Base-by-base conservation (phyloP, 2,329 filamentous ascomycete genomes). In the Waltergamsia citrina region DNA sequence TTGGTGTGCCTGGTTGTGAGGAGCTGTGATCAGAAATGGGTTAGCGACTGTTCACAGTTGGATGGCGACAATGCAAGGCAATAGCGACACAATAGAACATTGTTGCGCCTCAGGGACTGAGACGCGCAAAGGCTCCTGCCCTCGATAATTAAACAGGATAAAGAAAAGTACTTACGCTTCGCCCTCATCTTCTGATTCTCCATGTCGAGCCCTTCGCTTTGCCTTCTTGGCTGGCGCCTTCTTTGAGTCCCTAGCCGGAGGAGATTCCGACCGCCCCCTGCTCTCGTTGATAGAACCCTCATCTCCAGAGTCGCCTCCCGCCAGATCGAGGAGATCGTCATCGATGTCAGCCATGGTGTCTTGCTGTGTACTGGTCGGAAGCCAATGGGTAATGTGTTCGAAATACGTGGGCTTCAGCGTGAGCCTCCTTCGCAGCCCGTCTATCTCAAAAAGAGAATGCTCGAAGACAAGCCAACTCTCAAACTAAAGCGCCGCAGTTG, bases 321-420 rank as follows among this genome's bases (percentile, higher is more conserved):
- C 92, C 44, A 96, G 78, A 51, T 85, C 88, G 43, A 96, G 81
- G 44, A 96, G 79, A 65, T 95, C 90, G 49, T 90, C 87, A 54
- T 96, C 90, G 45, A 95, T 74, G 53, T 90, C 85, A 37, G 85
- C 82, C 87, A 94, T 94, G 50, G 43, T 70, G 40, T 15, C 21
- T 26, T 8, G 16, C 10, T 12, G 6, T 36, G 15, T 14, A 5
- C 14, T 31, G 29, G 15, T 18, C 7, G 17, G 10, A 24, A 22
- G 30, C 7, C 7, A 26, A n/a, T 26, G 14, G 4, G 30, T 6
- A 12, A 16, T 29, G 27, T 10, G n/a, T 12, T 29, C 27, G 27
- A 29, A 29, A 10, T 25, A n/a, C 9, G n/a, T n/a, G 23, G 23
- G n/a, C 23, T 25, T 25, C 9, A 25, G n/a, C 23, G 23, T 25